Base-by-base conservation (phyloP, 768 basidiomycete species). In the Pulveroboletus sp. region DNA sequence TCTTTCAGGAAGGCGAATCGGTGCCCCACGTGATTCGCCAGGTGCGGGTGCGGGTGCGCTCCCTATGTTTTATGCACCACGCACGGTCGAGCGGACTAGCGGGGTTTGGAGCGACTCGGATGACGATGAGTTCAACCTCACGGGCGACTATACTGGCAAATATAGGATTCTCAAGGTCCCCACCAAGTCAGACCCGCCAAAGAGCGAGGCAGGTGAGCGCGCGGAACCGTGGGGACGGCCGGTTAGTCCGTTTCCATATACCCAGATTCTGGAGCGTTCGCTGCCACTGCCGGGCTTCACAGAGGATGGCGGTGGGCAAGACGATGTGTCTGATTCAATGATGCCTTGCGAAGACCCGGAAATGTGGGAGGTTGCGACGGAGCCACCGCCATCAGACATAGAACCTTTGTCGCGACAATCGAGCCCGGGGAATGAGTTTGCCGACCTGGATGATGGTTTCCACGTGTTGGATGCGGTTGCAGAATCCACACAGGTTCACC, bases 181-280 rank as follows among this genome's bases (percentile, higher is more conserved):
- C 17, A 85, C 81, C 17, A 87, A 86, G 69, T 67, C 65, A 15
- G 86, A 84, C 54, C 83, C 85, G 1, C 82, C 83, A 4, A 80
- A 80, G 17, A 65, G 11, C 30, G 18, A 4, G 42, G 21, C 42
- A 15, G 12, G 69, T 30, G 68, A 58, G 6, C 71, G 78, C 33
- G 76, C 73, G 66, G 77, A 80, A 26, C 66, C 71, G 17, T 86
- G 86, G 85, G 85, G 86, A 2, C 73, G 81, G 10, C 86, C 86
- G 1, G 75, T 81, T 38, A 88, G 85, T 46, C 86, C 86, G 0
- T 85, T 78, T 62, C 86, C 82, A 28, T 71, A 61, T 43, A 59
- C 57, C 43, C 62, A 59, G 38, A 66, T 65, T 17, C 53, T 68
- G 59, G 68, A 68, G 39, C 62, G 58, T 14, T 69, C 65, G 11